A percentile compares a stretch with the other conserved stretches of the same genome.
phyloP scores from a whole-genome alignment of 768 basidiomycete genomes.

The Gloeophyllum trabeum region DNA sequence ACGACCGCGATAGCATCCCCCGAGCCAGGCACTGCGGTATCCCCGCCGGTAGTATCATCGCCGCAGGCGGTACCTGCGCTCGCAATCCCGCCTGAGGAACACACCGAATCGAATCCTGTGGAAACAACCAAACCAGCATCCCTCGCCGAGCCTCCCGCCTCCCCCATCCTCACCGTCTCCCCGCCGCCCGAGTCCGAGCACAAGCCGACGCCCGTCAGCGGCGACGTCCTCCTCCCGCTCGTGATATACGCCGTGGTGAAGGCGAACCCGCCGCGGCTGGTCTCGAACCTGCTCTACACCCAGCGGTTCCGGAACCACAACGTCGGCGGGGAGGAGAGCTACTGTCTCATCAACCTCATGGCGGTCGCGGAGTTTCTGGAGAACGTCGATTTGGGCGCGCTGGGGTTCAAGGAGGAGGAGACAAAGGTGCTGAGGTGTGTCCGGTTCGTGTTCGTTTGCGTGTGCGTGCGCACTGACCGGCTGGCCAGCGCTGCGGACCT shows the following conservation, averaged over 20 bases:
- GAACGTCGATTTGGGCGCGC: conserved; percentile 76
- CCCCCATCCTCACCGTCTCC: conserved; percentile 5
- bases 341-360: conserved; percentile 89
- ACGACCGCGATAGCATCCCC: no score
- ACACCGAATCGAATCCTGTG: neutral
- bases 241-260: conserved; percentile 94
- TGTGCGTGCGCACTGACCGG: neutral
- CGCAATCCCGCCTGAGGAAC: neutral
- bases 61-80: neutral
- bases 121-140: neutral
- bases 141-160: neutral
- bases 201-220: conserved; percentile 49
- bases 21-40: neutral
- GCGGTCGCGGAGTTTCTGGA: conserved; percentile 95
- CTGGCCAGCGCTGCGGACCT: conserved; percentile 58
- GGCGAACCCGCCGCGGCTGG: conserved; percentile 74
- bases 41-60: neutral
- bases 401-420: conserved; percentile 52
- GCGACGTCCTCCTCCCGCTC: conserved; percentile 85
- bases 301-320: conserved; percentile 47
- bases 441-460: neutral
- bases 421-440: conserved; percentile 45
- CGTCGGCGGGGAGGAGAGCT: conserved; percentile 76
- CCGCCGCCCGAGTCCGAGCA: conserved; percentile 9
- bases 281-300: conserved; percentile 59